Base-by-base conservation (phyloP, 2,329 filamentous ascomycete genomes). In the Drechslerella stenobrocha region DNA sequence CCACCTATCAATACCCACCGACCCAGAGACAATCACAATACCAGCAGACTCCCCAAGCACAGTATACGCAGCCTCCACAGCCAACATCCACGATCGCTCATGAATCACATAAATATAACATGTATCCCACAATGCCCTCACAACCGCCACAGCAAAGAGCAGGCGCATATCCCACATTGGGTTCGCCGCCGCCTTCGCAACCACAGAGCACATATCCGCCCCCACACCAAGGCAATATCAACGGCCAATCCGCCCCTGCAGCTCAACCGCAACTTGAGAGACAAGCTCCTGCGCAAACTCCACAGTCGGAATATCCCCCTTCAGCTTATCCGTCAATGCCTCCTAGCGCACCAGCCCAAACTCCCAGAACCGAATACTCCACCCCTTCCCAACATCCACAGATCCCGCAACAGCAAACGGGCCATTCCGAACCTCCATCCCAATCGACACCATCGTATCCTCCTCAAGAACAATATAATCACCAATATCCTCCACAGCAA, bases 61-160 rank as follows among this genome's bases (percentile, higher is more conserved):
- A 80, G 80, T 56, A 81, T 80, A 65, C 75, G 76, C 40, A 74
- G 77, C 67, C 80, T 78, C 44, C 79, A 79, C 70, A 78, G 78
- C 50, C 74, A 77, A 55, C 79, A 78, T 20, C 79, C 80, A 0
- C 69, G 79, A 22, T 47, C 5, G 28, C 51, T n/a, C 52, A 63
- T 5, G 64, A 61, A n/a, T 63, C 64, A 11, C 64, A 69, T 22
- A 75, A 76, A 45, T 75, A 75, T 52, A 76, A 75, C 71, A 73
- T 58, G 57, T 69, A 69, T 20, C 64, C 70, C 71, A 51, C 76
- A 75, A 73, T 78, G 64, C 74, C 77, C 46, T 71, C 76, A n/a
- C 73, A 76, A 11, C 76, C 77, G 65, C 76, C 76, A 11, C 73
- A 74, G 71, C 74, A 76, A 26, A 74, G 74, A n/a, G 69, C 76